phyloP scores from a whole-genome alignment of 768 basidiomycete genomes.

The Naematelia encephala region DNA sequence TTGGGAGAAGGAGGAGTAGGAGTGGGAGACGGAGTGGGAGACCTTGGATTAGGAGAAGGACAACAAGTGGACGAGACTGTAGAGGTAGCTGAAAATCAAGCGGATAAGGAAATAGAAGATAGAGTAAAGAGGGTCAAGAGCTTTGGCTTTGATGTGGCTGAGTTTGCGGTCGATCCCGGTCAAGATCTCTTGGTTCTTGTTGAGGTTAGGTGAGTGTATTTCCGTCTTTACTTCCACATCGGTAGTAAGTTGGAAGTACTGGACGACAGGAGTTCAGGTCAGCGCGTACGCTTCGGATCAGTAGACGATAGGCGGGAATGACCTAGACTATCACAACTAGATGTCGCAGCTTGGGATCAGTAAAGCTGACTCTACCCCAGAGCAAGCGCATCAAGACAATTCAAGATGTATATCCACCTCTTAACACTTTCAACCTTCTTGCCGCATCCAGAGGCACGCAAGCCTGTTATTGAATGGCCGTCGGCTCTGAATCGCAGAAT shows the following conservation, averaged over 20 bases:
- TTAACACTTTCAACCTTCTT: slow-evolving; percentile 38
- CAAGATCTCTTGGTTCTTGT: slow-evolving; percentile 44
- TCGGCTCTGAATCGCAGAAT: background rate
- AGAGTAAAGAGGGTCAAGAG: slow-evolving; percentile 20
- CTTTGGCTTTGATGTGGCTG: slow-evolving; percentile 39
- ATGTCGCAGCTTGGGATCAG: no score
- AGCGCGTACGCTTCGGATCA: background rate
- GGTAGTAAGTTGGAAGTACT: background rate
- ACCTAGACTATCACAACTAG: background rate
- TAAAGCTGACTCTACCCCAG: background rate
- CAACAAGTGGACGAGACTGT: slow-evolving; percentile 2
- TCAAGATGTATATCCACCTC: slow-evolving; percentile 36
- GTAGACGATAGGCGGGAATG: background rate
- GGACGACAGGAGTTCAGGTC: no score
- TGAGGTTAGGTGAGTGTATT: slow-evolving; percentile 33
- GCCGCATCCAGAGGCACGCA: slow-evolving; percentile 38
- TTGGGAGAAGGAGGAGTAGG: background rate
- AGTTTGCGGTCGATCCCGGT: slow-evolving; percentile 49
- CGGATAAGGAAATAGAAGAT: slow-evolving; percentile 20
- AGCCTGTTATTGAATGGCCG: slow-evolving; percentile 29
- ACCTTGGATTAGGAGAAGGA: background rate
- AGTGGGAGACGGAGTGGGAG: background rate
- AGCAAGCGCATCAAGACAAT: slow-evolving; percentile 3
- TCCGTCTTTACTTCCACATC: background rate
- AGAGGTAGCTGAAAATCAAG: slow-evolving; percentile 18